Base-by-base conservation (phyloP, 305 asterid genomes). In the Ajuga reptans region DNA sequence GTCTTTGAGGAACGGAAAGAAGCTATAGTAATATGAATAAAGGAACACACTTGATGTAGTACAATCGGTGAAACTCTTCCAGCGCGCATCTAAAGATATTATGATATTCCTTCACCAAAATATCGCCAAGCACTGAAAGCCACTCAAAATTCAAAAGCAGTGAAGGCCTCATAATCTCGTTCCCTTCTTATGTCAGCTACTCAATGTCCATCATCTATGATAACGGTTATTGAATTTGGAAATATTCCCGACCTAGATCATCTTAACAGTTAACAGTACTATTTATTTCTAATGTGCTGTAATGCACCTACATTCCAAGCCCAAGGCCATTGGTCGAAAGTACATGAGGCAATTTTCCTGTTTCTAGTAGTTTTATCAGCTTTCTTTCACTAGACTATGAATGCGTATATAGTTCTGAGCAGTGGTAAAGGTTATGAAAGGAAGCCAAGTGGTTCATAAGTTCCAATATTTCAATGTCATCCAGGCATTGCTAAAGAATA, bases 201-300 rank as follows among this genome's bases (percentile, higher is more conserved):
- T 68, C 34, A 43, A 4, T 68, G 54, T 5, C 33, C 15, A 17
- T 17, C 52, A 39, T 41, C 37, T 41, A 24, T 18, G 36, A 66
- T 66, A 51, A 33, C n/a, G 14, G 27, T 65, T 24, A 27, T 34
- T 68, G 63, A 37, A 56, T 45, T 54, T 29, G 49, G 57, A 68
- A 27, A 68, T 36, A 18, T 36, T 55, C 43, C 55, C 12, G 63
- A 68, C 9, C 73, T 41, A 39, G 59, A 18, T 66, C 61, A 57
- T 68, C 46, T 41, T 9, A 21, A 29, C n/a, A 14, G 6, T n/a
- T n/a, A n/a, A n/a, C 27, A 21, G 2, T 54, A 18, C 31, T 12
- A 17, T 29, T 18, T 9, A 53, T 65, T 7, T 60, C 39, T 12
- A 16, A 54, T 42, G 45, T 55, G 45, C 24, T 9, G 11, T 9